Conservation (phyloP, 2,329 filamentous ascomycete genomes). For the Penicillium paneum region DNA sequence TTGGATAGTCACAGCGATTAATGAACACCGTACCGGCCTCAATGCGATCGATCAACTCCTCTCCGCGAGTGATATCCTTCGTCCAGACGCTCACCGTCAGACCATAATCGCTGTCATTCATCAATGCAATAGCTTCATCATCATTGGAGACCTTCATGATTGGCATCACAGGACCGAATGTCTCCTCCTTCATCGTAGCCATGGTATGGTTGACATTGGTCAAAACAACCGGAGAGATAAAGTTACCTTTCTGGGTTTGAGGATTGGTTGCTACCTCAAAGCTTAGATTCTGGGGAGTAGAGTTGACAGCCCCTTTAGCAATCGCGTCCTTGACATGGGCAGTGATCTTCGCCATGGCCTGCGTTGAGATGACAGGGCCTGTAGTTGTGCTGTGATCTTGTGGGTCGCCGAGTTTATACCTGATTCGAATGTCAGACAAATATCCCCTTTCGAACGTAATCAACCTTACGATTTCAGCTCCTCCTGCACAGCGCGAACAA, state of each 20-base stretch:
- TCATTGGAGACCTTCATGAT: constrained; percentile 80
- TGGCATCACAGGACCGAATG: constrained; percentile 85
- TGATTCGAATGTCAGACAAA: constrained; percentile 2
- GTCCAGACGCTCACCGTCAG: constrained; percentile 93
- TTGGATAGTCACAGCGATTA: constrained; percentile 85
- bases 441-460: neutral
- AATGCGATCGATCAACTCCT: constrained; percentile 71
- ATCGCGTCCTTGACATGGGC: constrained; percentile 77
- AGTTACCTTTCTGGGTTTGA: constrained; percentile 68
- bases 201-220: constrained; percentile 75
- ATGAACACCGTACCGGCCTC: constrained; percentile 93
- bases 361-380: constrained; percentile 79
- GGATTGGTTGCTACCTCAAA: constrained; percentile 53
- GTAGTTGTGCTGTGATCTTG: constrained; percentile 70
- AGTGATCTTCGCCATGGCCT: constrained; percentile 69
- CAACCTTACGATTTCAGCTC: constrained; percentile 62
- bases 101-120: constrained; percentile 92
- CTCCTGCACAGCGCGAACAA: constrained; percentile 71
- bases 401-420: constrained; percentile 63
- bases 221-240: constrained; percentile 75
- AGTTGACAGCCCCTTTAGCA: constrained; percentile 73
- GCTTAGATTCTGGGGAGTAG: constrained; percentile 71
- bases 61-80: constrained; percentile 71
- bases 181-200: constrained; percentile 87
- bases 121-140: constrained; percentile 71